A percentile compares a stretch with the other conserved stretches of the same genome.
phyloP scores from a whole-genome alignment of 495 filamentous ascomycete species.

The Cercophora newfieldiana region DNA sequence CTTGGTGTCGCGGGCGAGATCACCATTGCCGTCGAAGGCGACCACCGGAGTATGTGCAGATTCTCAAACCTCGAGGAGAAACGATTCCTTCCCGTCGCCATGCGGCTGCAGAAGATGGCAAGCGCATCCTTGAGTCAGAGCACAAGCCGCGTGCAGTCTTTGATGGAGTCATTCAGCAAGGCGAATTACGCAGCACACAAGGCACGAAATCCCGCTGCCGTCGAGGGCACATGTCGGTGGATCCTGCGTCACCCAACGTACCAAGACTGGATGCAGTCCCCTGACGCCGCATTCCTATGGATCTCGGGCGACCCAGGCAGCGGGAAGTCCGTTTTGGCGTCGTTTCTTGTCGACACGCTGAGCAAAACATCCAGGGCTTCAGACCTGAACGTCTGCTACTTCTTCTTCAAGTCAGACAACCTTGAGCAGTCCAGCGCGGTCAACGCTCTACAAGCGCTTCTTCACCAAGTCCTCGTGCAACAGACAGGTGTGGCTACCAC shows the following conservation, averaged over 20 bases:
- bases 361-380: background rate
- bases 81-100: background rate
- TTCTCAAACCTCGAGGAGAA: background rate
- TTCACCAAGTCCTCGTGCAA: slow-evolving; percentile 1
- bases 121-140: background rate
- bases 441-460: background rate
- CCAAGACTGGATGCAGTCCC: background rate
- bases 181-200: background rate
- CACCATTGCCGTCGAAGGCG: background rate
- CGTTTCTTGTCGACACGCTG: background rate
- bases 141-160: background rate
- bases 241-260: background rate
- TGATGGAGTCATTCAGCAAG: background rate
- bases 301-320: slow-evolving; percentile 9
- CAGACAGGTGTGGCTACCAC: background rate
- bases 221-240: slow-evolving; percentile 5
- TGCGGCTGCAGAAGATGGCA: background rate
- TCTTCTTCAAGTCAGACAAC: slow-evolving; percentile 11
- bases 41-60: background rate
- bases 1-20: background rate
- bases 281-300: background rate
- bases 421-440: background rate
- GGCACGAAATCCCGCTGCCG: background rate
- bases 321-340: slow-evolving; percentile 7
- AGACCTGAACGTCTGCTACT: background rate